These are phyloP conservation scores for Citrus unshiu DNA, from an alignment of 345 rosid genomes.

Conservation along the genomic window DNA sequence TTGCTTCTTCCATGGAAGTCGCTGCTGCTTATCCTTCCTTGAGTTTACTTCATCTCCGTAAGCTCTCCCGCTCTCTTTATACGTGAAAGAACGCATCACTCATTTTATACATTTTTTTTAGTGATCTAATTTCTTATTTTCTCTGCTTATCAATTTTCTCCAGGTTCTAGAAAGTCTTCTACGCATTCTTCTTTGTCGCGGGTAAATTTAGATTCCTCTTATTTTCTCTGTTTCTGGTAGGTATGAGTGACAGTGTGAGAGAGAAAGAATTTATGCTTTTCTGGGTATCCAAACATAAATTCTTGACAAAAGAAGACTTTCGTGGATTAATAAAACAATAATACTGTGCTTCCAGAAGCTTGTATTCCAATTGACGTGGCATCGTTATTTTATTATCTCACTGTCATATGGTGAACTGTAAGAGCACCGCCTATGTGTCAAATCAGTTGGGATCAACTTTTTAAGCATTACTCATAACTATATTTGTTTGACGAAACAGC, in stretches of 20 bases:
- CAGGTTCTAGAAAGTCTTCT: constrained; percentile 34
- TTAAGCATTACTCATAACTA: background rate
- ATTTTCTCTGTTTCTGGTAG: background rate
- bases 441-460: background rate
- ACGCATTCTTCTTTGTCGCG: constrained; percentile 27
- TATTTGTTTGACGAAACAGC: background rate
- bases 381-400: too few relatives aligned
- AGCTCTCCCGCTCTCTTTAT: background rate
- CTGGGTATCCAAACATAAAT: too few relatives aligned
- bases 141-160: background rate
- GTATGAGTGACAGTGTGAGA: too few relatives aligned
- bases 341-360: too few relatives aligned
- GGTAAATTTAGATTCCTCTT: constrained; percentile 27
- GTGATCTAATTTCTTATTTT: background rate
- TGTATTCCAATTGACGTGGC: too few relatives aligned
- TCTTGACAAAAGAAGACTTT: too few relatives aligned
- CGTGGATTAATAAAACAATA: too few relatives aligned
- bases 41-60: constrained; percentile 33
- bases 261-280: background rate
- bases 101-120: background rate
- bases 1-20: constrained; percentile 40
- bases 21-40: constrained; percentile 10
- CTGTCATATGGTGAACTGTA: background rate
- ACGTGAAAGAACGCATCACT: background rate
- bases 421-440: background rate